phyloP scores from a whole-genome alignment of 176 grass and related monocot species.

The Musa beccarii region DNA sequence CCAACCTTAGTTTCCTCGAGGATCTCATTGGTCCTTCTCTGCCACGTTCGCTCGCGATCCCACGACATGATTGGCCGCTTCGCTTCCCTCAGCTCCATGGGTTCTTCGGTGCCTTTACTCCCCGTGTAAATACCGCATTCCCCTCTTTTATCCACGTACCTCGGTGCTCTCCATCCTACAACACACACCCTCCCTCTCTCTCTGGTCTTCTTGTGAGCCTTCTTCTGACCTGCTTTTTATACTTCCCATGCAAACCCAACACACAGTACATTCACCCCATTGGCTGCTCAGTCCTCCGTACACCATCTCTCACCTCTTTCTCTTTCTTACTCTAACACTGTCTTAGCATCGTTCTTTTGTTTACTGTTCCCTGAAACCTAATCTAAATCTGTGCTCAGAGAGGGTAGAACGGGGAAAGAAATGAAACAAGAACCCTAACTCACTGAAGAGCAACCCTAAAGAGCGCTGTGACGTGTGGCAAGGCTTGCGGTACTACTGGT shows the following conservation, averaged over 20 bases:
- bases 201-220: neutral
- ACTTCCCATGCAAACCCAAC: neutral
- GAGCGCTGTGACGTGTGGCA: neutral
- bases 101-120: neutral
- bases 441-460: neutral
- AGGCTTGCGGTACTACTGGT: neutral
- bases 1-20: constrained; percentile 44
- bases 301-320: neutral
- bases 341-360: neutral
- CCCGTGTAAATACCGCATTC: neutral
- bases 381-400: neutral
- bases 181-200: neutral
- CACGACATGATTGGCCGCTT: constrained; percentile 35
- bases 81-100: neutral
- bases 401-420: neutral
- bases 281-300: constrained; percentile 9
- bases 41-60: constrained; percentile 43
- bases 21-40: constrained; percentile 29
- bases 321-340: neutral
- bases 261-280: constrained; percentile 7
- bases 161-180: neutral
- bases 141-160: neutral
- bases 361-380: neutral
- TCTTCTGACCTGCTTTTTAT: neutral
- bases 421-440: neutral